Evolutionary conservation across 768 basidiomycete species (phyloP), one percentile per base, ranked within the genome.

Genomic region (Cystobasidium ongulense): DNA sequence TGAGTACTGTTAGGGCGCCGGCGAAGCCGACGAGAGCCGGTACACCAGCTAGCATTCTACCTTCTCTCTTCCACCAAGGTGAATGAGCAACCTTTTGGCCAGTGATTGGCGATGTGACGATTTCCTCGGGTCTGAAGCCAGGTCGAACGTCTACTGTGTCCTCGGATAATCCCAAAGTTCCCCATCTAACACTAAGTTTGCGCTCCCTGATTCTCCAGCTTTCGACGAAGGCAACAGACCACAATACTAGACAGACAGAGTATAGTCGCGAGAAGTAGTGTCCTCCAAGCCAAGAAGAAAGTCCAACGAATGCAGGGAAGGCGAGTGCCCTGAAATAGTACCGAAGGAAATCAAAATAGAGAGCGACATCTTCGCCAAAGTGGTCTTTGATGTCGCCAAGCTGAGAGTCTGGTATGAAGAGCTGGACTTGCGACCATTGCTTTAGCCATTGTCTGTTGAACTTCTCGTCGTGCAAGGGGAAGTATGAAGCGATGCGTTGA

Each of bases 151-250:
- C 25, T 31, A 35, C 63, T 25, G 8, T 61, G 31, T 59, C 76
- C 25, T 72, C 65, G 46, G 88, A 87, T 0, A 89, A 87, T 25
- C 89, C 90, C 31, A 86, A 86, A 0, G 89, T 90, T 2, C 90
- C 89, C 84, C 91, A 94, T 35, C 87, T 85, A 59, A 92, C 85
- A 1, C 91, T 87, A n/a, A 95, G 83, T 46, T 88, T 87, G 21
- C 89, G 87, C 81, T 98, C 91, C 73, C 86, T 86, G 41, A 96
- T 85, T 33, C 90, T 86, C 95, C 95, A 99, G 84, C 88, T 89
- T 80, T 97, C 93, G 75, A 94, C 89, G 78, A 94, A 95, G 23
- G 85, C 81, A 59, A 92, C 84, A 0, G 89, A 88, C 90, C 94
- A 99, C 1, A 92, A 68, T n/a, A 87, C 86, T 59, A 95, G 82